These are phyloP conservation scores for Podospora conica DNA, from an alignment of 495 filamentous ascomycete genomes.

Conservation along the genomic window DNA sequence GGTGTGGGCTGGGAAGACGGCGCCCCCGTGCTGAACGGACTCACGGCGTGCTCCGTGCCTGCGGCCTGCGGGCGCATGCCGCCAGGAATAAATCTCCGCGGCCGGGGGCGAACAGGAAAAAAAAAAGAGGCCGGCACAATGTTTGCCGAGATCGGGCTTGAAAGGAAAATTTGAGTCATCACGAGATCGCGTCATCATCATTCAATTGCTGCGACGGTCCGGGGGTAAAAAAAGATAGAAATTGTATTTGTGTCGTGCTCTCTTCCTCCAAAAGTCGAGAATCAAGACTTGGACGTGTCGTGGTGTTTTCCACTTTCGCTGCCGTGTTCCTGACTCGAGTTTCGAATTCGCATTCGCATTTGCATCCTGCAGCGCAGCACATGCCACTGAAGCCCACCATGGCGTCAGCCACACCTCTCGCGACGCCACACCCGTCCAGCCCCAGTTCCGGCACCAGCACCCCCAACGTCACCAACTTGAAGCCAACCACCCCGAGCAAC, in stretches of 20 bases:
- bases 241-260: neutral
- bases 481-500: neutral
- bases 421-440: neutral
- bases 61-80: neutral
- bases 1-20: neutral
- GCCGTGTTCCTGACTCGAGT: neutral
- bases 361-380: no score
- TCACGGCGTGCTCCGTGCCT: no score
- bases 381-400: neutral
- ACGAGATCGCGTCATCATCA: neutral
- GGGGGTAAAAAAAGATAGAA: neutral
- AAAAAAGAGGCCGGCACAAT: neutral
- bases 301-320: neutral
- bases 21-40: neutral
- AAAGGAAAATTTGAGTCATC: neutral
- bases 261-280: no score
- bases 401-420: neutral
- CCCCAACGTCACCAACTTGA: neutral
- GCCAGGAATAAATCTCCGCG: neutral
- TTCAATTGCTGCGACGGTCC: neutral
- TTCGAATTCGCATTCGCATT: no score
- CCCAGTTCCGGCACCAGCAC: neutral
- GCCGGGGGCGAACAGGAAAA: neutral
- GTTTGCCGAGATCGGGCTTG: neutral
- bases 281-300: no score